A percentile compares a stretch with the other conserved stretches of the same genome.
Conservation (phyloP, 148 eudicot species). For the Heliamphora exappendiculata region DNA sequence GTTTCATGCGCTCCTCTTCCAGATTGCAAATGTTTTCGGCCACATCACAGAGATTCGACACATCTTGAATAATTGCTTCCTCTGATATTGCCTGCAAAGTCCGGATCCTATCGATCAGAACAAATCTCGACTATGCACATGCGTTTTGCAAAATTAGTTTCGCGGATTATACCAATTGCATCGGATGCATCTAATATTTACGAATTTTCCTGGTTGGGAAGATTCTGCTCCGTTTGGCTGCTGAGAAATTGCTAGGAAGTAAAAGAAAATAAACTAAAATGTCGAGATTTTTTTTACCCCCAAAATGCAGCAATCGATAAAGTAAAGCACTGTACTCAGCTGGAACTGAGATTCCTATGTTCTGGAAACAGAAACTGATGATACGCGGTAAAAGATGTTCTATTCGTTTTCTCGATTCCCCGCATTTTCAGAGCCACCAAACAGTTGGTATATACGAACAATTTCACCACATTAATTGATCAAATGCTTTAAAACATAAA, state of each 20-base stretch:
- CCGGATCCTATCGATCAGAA: neutral
- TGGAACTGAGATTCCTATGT: neutral
- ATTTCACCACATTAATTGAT: neutral
- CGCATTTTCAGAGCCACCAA: neutral
- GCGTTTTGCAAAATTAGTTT: neutral
- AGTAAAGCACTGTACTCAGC: neutral
- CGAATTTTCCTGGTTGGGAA: no score
- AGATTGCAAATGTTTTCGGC: conserved; percentile 50
- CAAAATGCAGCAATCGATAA: neutral
- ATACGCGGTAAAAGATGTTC: neutral
- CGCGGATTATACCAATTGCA: neutral
- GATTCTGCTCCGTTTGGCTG: neutral
- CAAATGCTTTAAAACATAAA: neutral
- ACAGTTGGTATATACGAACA: neutral
- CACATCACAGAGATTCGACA: conserved; percentile 52
- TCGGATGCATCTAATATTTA: neutral
- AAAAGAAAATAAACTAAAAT: neutral
- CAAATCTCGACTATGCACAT: neutral
- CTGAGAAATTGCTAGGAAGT: neutral
- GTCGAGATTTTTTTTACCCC: neutral
- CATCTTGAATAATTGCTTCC: conserved; percentile 42
- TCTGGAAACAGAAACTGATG: neutral
- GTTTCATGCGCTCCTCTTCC: conserved; percentile 40
- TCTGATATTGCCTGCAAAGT: conserved; percentile 52
- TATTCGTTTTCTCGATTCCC: neutral